Base-by-base conservation (phyloP, 2,329 filamentous ascomycete species). In the Aspergillus ochraceus region DNA sequence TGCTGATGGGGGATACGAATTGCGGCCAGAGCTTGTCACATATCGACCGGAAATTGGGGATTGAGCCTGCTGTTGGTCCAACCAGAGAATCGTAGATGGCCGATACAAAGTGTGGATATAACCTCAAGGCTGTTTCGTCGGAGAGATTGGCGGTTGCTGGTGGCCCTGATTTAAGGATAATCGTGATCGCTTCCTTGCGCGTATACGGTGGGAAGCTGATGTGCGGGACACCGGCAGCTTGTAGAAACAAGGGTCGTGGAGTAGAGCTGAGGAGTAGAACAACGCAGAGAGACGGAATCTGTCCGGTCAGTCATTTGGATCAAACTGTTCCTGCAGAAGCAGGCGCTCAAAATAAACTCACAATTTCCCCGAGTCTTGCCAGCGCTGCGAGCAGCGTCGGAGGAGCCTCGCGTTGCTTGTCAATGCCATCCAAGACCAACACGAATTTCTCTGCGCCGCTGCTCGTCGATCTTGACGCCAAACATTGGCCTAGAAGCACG, bases 1-100 rank as follows among this genome's bases (percentile, higher is more conserved):
- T 85, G 1, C 88, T 76, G 24, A 98, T 84, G 0, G 94, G 94
- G 6, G 86, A 84, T 0, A 91, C 88, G 75, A 99, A 98, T 4
- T 88, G 85, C 11, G 89, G 88, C 95, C 95, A 99, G 20, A 98
- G 83, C 49, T 88, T 85, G 52, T 85, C 76, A 70, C 90, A 92
- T 53, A 89, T 86, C 39, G 85, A 84, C 3, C 81, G 83, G 66
- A 97, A 92, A 11, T 86, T 85, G 1, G 89, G 83, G 14, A 98
- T 82, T 42, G 94, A 92, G 53, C 92, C 87, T 0, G 90, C 90
- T 3, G 92, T 92, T 51, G 91, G 87, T 64, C 89, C 91, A 52
- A 89, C 87, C 12, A 98, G 82, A 1, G 93, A 88, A 72, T 99
- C 95, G 82, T 96, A 95, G 14, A 97, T 87, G 4, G 91, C 91